These are phyloP conservation scores for Tetracentron sinense DNA, from an alignment of 164 flowering plant species.

Conservation along the genomic window DNA sequence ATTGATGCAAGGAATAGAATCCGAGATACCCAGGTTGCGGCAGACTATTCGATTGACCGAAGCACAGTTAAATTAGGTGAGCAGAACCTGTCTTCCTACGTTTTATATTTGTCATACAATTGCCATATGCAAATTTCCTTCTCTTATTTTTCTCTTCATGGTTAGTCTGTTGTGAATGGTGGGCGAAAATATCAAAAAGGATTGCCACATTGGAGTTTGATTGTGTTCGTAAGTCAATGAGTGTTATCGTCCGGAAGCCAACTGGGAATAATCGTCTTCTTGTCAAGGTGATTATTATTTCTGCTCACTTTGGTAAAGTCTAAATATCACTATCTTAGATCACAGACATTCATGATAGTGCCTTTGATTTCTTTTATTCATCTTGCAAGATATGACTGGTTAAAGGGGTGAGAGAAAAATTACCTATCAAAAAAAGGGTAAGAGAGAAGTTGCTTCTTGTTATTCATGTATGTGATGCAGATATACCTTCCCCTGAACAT, in stretches of 20 bases:
- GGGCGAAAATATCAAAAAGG: conserved; percentile 63
- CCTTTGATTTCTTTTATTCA: too few species aligned
- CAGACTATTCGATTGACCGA: conserved; percentile 56
- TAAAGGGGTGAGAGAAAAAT: neutral
- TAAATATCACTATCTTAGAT: neutral
- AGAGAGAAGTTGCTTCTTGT: too few species aligned
- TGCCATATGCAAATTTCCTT: neutral
- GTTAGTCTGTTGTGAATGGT: conserved; percentile 79
- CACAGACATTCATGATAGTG: too few species aligned
- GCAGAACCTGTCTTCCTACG: conserved; percentile 14
- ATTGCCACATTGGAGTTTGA: conserved; percentile 85
- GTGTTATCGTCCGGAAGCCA: conserved; percentile 67
- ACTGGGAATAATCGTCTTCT: conserved; percentile 69
- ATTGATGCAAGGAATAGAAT: conserved; percentile 56
- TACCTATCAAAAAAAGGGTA: too few species aligned
- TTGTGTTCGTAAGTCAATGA: conserved; percentile 78
- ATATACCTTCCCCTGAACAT: neutral
- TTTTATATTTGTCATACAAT: neutral
- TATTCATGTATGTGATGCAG: neutral
- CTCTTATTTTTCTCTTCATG: conserved; percentile 11
- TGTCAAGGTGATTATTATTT: conserved; percentile 62
- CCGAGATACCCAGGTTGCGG: conserved; percentile 53
- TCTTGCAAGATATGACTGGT: neutral
- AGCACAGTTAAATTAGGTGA: conserved; percentile 63
- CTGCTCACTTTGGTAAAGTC: neutral